phyloP scores from a whole-genome alignment of 2,329 filamentous ascomycete genomes.

The Herpomyces periplanetae region DNA sequence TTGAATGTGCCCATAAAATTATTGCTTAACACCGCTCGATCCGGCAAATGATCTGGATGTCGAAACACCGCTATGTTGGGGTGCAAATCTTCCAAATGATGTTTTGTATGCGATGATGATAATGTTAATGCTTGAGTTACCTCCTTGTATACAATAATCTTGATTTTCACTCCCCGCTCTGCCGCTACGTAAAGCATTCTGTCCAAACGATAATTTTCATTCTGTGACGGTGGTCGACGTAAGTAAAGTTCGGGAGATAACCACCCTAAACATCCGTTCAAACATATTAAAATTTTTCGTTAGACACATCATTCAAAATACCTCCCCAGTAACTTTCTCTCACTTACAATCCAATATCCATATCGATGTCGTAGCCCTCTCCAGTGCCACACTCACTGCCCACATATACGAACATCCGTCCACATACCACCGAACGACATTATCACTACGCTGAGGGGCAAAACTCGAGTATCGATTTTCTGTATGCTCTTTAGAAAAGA shows the following conservation, averaged over 20 bases:
- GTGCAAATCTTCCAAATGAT: slow-evolving; percentile 32
- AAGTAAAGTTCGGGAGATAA: slow-evolving; percentile 53
- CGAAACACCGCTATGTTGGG: slow-evolving; percentile 59
- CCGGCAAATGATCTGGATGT: slow-evolving; percentile 54
- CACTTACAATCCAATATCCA: slow-evolving; percentile 71
- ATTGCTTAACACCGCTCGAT: slow-evolving; percentile 22
- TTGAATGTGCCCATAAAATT: too few species aligned
- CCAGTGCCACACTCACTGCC: slow-evolving; percentile 39
- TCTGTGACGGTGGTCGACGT: slow-evolving; percentile 35
- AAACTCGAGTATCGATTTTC: too few species aligned
- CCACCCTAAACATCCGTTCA: slow-evolving; percentile 16
- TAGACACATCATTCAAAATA: slow-evolving; percentile 25
- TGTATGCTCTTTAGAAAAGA: too few species aligned
- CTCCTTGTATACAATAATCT: slow-evolving; percentile 74
- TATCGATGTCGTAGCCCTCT: slow-evolving; percentile 33
- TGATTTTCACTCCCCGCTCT: slow-evolving; percentile 40
- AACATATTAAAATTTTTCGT: slow-evolving; percentile 1
- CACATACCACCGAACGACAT: slow-evolving; percentile 53
- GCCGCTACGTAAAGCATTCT: slow-evolving; percentile 44
- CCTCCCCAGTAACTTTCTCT: too few species aligned
- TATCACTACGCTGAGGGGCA: slow-evolving; percentile 26
- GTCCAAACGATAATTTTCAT: slow-evolving; percentile 50
- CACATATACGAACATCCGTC: slow-evolving; percentile 63
- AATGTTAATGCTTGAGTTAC: slow-evolving; percentile 51
- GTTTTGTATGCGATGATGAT: slow-evolving; percentile 60